Evolutionary conservation across 108 stramenopile genomes (phyloP).

Genomic region (Nitzschia sp.): DNA sequence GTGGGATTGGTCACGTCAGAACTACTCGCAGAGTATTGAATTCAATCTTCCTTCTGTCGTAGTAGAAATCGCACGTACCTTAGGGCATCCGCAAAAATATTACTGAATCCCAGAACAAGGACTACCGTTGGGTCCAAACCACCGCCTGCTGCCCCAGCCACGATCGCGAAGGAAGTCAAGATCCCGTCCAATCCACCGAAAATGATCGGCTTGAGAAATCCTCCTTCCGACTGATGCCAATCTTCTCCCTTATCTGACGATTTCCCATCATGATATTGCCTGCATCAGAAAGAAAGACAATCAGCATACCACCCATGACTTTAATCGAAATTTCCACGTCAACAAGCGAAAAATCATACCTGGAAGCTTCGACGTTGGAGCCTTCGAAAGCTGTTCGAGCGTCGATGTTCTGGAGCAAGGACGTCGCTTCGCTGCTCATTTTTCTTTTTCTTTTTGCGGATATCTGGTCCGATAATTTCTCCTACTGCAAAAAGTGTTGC

Average conservation of each 20-base stretch:
- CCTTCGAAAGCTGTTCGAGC: constrained; percentile 74
- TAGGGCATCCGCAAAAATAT: constrained; percentile 96
- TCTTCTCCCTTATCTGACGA: constrained; percentile 39
- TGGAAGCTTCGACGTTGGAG: constrained; percentile 58
- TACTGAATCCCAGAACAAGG: constrained; percentile 94
- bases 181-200: constrained; percentile 99
- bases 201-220: constrained; percentile 84
- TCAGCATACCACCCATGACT: too few relatives aligned
- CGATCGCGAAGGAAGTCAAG: constrained; percentile 96
- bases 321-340: not conserved
- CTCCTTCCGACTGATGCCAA: constrained; percentile 80
- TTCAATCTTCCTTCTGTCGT: too few relatives aligned
- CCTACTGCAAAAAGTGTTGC: too few relatives aligned
- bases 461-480: too few relatives aligned
- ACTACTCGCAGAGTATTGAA: too few relatives aligned
- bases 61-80: constrained; percentile 30
- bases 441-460: too few relatives aligned
- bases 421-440: constrained; percentile 2
- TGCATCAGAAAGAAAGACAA: constrained; percentile 10
- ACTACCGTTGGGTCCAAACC: constrained; percentile 77
- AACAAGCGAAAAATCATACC: constrained; percentile 24
- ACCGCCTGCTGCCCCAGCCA: constrained; percentile 96
- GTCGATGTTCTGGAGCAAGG: not conserved
- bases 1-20: too few relatives aligned
- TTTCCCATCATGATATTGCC: constrained; percentile 64